Conservation (phyloP, 306 rosid species). For the Casuarina equisetifolia region DNA sequence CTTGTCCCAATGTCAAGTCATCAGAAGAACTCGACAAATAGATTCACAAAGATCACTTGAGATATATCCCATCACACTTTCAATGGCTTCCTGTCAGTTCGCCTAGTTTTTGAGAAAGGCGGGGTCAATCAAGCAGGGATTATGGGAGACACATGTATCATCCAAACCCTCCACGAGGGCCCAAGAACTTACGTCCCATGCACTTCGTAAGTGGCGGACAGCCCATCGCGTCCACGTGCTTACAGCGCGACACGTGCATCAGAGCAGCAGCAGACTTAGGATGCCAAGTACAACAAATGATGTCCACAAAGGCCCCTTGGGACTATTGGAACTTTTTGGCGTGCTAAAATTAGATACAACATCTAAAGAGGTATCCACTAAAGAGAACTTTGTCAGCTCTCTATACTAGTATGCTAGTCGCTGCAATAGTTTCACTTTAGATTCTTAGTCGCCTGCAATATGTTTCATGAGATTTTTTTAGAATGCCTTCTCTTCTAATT, state of each 20-base stretch:
- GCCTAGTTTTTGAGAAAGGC: conserved; percentile 12
- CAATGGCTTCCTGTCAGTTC: conserved; percentile 21
- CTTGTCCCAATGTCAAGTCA: neutral
- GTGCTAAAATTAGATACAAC: too few species aligned
- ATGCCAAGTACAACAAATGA: conserved; percentile 8
- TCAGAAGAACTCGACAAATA: neutral
- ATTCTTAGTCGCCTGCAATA: too few species aligned
- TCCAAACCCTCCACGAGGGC: conserved; percentile 9
- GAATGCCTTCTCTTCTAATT: neutral
- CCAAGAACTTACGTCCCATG: conserved; percentile 23
- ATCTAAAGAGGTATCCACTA: too few species aligned
- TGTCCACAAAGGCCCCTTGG: too few species aligned
- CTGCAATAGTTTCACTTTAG: too few species aligned
- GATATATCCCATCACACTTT: conserved; percentile 16
- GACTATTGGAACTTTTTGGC: too few species aligned
- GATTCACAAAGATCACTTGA: conserved; percentile 7
- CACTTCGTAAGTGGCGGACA: conserved; percentile 44
- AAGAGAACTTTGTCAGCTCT: too few species aligned
- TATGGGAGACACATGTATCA: conserved; percentile 36
- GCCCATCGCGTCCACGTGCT: conserved; percentile 14
- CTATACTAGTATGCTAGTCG: too few species aligned
- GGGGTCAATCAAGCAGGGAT: conserved; percentile 25
- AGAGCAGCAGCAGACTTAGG: neutral
- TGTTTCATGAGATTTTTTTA: too few species aligned
- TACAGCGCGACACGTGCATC: conserved; percentile 20